Percentiles rank a stretch among this genome's conserved stretches.
phyloP scores from a whole-genome alignment of 176 grass and related monocot genomes.

The Echinochloa phyllopogon region DNA sequence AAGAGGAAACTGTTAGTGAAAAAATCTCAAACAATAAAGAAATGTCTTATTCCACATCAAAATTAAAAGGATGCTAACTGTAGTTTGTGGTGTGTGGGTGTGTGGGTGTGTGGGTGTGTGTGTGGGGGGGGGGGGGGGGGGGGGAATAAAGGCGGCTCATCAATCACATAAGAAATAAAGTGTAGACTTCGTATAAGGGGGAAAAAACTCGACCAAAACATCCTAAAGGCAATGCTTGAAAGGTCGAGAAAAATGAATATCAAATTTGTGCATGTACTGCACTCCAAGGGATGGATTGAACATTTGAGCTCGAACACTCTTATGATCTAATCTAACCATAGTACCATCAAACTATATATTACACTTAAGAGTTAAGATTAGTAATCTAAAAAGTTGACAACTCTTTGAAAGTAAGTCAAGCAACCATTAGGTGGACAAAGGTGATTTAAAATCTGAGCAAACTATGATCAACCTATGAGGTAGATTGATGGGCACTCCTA shows the following conservation, averaged over 20 bases:
- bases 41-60: not conserved
- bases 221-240: not conserved
- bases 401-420: not conserved
- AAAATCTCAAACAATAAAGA: not conserved
- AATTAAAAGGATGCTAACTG: not conserved
- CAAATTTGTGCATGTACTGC: not conserved
- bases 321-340: not conserved
- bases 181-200: not conserved
- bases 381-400: not conserved
- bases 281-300: not conserved
- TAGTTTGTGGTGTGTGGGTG: too few species aligned
- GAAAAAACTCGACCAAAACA: not conserved
- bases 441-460: not conserved
- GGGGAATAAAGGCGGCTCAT: too few species aligned
- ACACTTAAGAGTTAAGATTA: not conserved
- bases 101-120: too few species aligned
- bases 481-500: not conserved
- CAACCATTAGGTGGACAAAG: not conserved
- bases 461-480: constrained; percentile 16
- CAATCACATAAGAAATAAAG: constrained; percentile 7
- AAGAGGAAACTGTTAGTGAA: constrained; percentile 33
- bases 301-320: not conserved
- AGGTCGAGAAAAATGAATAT: not conserved
- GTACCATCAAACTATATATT: not conserved
- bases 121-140: too few species aligned